These are phyloP conservation scores for Haematococcus sp. DNA, from an alignment of 139 green algal species.

Conservation along the genomic window DNA sequence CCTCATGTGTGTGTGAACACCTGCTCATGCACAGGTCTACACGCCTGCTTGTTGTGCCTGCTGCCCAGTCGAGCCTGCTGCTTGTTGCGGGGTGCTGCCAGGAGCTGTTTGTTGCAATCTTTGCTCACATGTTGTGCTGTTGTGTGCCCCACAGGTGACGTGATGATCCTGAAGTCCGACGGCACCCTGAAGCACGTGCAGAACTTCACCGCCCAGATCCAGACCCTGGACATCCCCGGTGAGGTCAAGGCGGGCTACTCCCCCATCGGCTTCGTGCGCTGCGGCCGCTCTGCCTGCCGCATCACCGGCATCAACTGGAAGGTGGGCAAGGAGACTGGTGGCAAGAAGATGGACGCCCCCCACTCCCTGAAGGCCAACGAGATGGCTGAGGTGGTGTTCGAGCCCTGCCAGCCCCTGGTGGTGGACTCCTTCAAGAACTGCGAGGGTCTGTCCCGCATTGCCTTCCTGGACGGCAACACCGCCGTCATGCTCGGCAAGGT, in stretches of 20 bases:
- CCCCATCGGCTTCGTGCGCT: conserved; percentile 90
- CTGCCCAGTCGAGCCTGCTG: not conserved
- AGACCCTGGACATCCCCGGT: conserved; percentile 91
- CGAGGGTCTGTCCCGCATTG: conserved; percentile 91
- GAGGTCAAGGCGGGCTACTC: conserved; percentile 91
- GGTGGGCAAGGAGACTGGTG: conserved; percentile 92
- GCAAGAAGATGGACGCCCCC: conserved; percentile 89
- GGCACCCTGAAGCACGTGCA: conserved; percentile 73
- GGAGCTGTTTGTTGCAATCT: too few species aligned
- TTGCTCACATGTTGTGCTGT: too few species aligned
- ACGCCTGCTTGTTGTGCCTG: not conserved
- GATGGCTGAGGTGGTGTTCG: conserved; percentile 84
- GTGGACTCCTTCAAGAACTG: conserved; percentile 91
- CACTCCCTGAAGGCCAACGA: conserved; percentile 90
- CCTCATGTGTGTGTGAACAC: not conserved
- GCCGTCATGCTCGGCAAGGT: conserved; percentile 96
- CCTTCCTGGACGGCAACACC: conserved; percentile 93
- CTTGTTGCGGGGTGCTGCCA: too few species aligned
- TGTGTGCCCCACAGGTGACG: conserved; percentile 65
- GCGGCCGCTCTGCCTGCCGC: conserved; percentile 83
- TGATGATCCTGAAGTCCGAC: conserved; percentile 93
- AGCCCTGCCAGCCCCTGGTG: conserved; percentile 83
- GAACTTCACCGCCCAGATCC: conserved; percentile 88
- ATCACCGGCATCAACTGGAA: conserved; percentile 87
- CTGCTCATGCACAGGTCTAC: too few species aligned